Base-by-base conservation (phyloP, 352 stramenopile species). In the Phytophthora lateralis region DNA sequence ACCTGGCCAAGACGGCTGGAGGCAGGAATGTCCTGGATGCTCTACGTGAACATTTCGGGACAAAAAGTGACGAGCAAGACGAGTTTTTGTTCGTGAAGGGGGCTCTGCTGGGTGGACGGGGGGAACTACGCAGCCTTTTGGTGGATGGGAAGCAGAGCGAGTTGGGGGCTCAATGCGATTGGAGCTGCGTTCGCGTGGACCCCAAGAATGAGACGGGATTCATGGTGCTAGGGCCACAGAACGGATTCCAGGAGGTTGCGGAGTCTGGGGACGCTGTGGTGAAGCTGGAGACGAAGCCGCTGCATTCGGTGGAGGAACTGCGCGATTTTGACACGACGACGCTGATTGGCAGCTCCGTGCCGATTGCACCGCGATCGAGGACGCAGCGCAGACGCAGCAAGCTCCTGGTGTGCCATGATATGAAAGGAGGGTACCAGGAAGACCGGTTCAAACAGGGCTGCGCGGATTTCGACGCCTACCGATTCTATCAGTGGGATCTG, bases 321-420 rank as follows among this genome's bases (percentile, higher is more conserved):
- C 43, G 63, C 26, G n/a, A 61, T n/a, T 68, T 67, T 62, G 46
- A 73, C 34, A 26, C 14, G 20, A 51, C 27, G 34, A 60, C 17
- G 20, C 14, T 57, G 15, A 39, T 67, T n/a, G 14, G 54, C 17
- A 68, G 56, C 3, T 50, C 30, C 9, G 51, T 79, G 37, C 69
- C 66, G 4, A 66, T 78, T 53, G 75, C 69, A 29, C 18, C 44
- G 47, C 55, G 44, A 15, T 54, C 65, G 21, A 60, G 61, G 37
- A 66, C 58, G 4, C 66, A 66, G 26, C 49, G 44, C 34, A 61
- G 71, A 62, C 68, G 71, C 20, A 88, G 71, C 49, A 74, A 80
- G 46, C 45, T 89, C 53, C 58, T 89, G 42, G 71, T 86, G 18
- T 89, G 76, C 17, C 75, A 87, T 46, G 76, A 86, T 34, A 74